Base-by-base conservation (phyloP, 768 basidiomycete genomes). In the Dacryopinax spathularia region DNA sequence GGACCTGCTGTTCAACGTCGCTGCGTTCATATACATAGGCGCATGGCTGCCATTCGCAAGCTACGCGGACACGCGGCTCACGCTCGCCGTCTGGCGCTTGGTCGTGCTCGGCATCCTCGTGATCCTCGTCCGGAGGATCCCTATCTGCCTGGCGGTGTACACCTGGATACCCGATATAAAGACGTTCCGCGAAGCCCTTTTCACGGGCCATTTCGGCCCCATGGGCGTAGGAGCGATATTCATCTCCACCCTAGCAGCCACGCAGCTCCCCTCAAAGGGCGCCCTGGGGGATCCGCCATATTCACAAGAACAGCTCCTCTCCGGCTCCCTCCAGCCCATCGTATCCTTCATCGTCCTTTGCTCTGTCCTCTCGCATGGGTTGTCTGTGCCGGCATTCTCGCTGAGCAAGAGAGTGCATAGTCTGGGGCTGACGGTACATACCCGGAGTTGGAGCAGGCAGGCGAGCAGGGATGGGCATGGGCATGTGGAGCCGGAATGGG, bases 171-270 rank as follows among this genome's bases (percentile, higher is more conserved):
- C 96, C 0, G 95, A 99, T 71, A 82, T 98, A 69, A 96, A 95
- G 77, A 97, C 89, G 0, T 82, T 93, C 66, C 80, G 91, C 39
- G 96, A 99, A 74, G 95, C 96, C 0, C 67, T 94, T 1, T 99
- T 99, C 74, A 87, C 84, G 37, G 96, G 96, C 0, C 94, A 97
- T 76, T 99, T 97, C 72, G 95, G 92, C 15, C 89, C 90, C 27
- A 89, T 96, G 89, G 94, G 94, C 61, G 92, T 96, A 80, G 91
- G 91, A 41, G 95, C 91, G 12, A 80, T 99, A 61, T 99, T 96
- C 78, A 97, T 97, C 65, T 87, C 87, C 10, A 92, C 91, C 0
- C 80, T 91, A 10, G 90, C 91, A 6, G 80, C 81, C 9, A 76
- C 80, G 65, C 75, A 82, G 60, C 80, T 94, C 16, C 81, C 86